Evolutionary conservation across 2,329 filamentous ascomycete species (phyloP), one percentile per base, ranked within the genome.

Genomic region (Penicillium sp.): DNA sequence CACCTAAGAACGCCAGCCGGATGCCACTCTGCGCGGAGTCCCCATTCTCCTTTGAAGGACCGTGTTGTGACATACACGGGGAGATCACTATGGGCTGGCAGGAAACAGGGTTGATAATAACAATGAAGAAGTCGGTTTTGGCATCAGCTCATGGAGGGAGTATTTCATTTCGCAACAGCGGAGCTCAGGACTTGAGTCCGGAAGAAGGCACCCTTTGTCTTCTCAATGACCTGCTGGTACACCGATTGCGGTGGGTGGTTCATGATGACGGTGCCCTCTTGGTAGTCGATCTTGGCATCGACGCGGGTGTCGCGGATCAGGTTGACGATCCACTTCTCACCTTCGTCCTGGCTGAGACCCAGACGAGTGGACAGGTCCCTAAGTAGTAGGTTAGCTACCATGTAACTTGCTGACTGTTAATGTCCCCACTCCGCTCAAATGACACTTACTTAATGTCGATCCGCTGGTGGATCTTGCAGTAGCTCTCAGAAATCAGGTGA

Each of bases 251-350:
- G 93, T 48, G 93, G 94, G 80, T 99, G 94, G 82, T 99, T 97
- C 93, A 99, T 99, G 67, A 97, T 87, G 49, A 99, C 94, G 51
- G 94, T 97, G 71, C 94, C 94, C 79, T 96, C 91, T 82, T 97
- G 91, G 81, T 96, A 97, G 80, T 99, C 94, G 73, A 99, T 97
- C 86, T 99, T 99, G 70, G 94, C 94, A 72, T 99, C 94, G 60
- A 99, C 90, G 60, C 92, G 86, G 21, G 94, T 99, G 79, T 99
- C 94, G 61, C 94, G 89, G 78, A 99, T 99, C 62, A 99, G 84
- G 82, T 99, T 99, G 68, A 99, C 94, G 71, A 99, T 99, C 94
- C 94, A 99, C 83, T 99, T 99, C 86, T 99, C 94, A 69, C 94
- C 94, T 71, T 97, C 94, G 71, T 96, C 91, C 68, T 92, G 88